phyloP scores from a whole-genome alignment of 2,329 filamentous ascomycete species.

The Cyclaneusma minus region DNA sequence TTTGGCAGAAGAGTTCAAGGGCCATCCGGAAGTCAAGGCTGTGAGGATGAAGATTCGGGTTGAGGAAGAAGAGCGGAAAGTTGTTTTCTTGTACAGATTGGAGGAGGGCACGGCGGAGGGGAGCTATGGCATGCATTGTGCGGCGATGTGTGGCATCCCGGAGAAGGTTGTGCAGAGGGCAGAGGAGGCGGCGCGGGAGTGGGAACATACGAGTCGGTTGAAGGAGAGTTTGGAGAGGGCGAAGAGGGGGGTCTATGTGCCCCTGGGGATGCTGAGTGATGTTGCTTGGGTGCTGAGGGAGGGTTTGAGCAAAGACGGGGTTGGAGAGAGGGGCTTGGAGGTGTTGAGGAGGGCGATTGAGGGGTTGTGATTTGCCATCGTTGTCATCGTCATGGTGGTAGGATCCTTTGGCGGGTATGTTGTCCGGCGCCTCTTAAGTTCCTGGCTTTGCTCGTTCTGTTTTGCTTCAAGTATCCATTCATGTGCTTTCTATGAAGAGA shows the following conservation, averaged over 20 bases:
- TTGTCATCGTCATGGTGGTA: too few species aligned
- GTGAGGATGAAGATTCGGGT: slow-evolving; percentile 92
- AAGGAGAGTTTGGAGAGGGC: slow-evolving; percentile 78
- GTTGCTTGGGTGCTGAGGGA: slow-evolving; percentile 61
- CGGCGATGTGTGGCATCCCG: slow-evolving; percentile 92
- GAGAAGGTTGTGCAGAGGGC: slow-evolving; percentile 69
- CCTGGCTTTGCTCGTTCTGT: too few species aligned
- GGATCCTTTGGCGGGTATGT: too few species aligned
- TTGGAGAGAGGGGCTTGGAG: slow-evolving; percentile 36
- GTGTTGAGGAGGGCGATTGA: slow-evolving; percentile 46
- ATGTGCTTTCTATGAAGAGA: too few species aligned
- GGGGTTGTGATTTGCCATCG: slow-evolving; percentile 36
- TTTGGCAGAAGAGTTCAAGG: slow-evolving; percentile 76
- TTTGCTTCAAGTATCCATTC: too few species aligned
- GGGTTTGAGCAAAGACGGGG: slow-evolving; percentile 21
- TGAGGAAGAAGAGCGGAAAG: slow-evolving; percentile 64
- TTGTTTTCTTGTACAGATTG: slow-evolving; percentile 93
- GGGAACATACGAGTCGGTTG: slow-evolving; percentile 87
- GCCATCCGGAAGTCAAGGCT: slow-evolving; percentile 73
- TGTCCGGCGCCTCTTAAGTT: too few species aligned
- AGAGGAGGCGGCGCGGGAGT: slow-evolving; percentile 75
- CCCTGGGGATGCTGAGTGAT: slow-evolving; percentile 77
- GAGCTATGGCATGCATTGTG: slow-evolving; percentile 98
- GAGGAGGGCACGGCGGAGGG: slow-evolving; percentile 90
- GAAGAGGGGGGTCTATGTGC: slow-evolving; percentile 65